A percentile compares a stretch with the other conserved stretches of the same genome.
These are phyloP conservation scores for Phytophthora citrophthora DNA, from an alignment of 352 stramenopile genomes.

Conservation along the genomic window DNA sequence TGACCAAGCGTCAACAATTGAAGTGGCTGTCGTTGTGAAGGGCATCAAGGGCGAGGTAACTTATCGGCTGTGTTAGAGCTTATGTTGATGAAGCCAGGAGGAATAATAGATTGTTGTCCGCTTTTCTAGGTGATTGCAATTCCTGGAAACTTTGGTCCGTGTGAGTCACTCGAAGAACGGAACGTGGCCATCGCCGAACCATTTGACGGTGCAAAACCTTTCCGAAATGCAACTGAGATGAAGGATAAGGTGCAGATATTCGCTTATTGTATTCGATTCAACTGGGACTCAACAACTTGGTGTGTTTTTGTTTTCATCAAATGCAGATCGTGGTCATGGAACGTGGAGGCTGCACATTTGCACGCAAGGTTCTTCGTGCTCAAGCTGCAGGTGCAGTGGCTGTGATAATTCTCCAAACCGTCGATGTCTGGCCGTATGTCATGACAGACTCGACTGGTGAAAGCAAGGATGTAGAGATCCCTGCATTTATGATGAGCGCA, in stretches of 20 bases:
- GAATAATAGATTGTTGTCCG: not conserved
- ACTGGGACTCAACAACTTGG: too few species aligned
- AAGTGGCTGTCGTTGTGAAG: conserved; percentile 67
- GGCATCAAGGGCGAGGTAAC: conserved; percentile 79
- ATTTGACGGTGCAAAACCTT: conserved; percentile 55
- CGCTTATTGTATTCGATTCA: too few species aligned
- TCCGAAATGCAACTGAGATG: conserved; percentile 48
- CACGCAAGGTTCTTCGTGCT: conserved; percentile 71
- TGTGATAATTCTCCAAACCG: conserved; percentile 75
- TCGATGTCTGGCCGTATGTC: conserved; percentile 83
- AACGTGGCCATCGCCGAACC: conserved; percentile 60
- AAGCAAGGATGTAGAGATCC: conserved; percentile 62
- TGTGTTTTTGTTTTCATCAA: too few species aligned
- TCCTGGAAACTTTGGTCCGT: conserved; percentile 81
- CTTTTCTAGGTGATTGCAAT: conserved; percentile 66
- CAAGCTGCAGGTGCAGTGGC: conserved; percentile 59
- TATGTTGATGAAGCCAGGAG: not conserved
- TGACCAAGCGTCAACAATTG: conserved; percentile 76
- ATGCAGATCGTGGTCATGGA: conserved; percentile 73
- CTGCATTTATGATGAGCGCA: conserved; percentile 80
- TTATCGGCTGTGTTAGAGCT: not conserved
- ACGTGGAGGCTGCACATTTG: conserved; percentile 77
- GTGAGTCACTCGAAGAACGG: conserved; percentile 52
- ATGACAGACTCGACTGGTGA: conserved; percentile 85
- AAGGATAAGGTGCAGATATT: conserved; percentile 49